Conservation (phyloP, 352 stramenopile genomes). For the Pythium pyrilobum region DNA sequence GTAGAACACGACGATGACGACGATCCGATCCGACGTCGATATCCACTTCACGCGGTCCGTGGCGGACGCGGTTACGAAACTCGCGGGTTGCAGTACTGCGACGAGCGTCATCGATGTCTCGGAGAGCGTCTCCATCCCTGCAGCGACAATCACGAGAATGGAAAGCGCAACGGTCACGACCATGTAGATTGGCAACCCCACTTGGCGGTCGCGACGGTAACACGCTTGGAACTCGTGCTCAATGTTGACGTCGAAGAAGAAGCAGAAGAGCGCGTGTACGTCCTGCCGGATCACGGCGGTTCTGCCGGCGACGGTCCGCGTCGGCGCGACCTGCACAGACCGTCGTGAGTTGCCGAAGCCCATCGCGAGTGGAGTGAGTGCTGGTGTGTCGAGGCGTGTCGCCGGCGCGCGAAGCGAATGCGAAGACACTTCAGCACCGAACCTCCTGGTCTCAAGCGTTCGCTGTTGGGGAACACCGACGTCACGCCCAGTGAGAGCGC, state of each 20-base stretch:
- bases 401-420: background rate
- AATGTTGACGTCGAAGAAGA: constrained; percentile 47
- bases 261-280: constrained; percentile 34
- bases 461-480: no score
- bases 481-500: no score
- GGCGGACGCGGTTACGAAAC: background rate
- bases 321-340: constrained; percentile 23
- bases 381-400: no score
- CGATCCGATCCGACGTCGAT: background rate
- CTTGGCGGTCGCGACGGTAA: constrained; percentile 41
- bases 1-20: constrained; percentile 24
- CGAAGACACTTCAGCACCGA: no score
- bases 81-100: background rate
- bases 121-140: constrained; percentile 2
- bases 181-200: constrained; percentile 29
- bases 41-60: background rate
- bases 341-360: constrained; percentile 22
- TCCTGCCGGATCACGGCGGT: constrained; percentile 36
- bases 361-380: no score
- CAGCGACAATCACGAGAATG: background rate
- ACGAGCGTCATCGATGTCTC: background rate
- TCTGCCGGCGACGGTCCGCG: constrained; percentile 21
- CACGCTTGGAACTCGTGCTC: constrained; percentile 64
- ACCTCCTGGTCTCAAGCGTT: no score
- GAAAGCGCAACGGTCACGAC: constrained; percentile 18